Percentiles rank a stretch among this genome's conserved stretches.
These are phyloP conservation scores for Zoysia matrella DNA, from an alignment of 202 grass and related monocot genomes.

Conservation along the genomic window DNA sequence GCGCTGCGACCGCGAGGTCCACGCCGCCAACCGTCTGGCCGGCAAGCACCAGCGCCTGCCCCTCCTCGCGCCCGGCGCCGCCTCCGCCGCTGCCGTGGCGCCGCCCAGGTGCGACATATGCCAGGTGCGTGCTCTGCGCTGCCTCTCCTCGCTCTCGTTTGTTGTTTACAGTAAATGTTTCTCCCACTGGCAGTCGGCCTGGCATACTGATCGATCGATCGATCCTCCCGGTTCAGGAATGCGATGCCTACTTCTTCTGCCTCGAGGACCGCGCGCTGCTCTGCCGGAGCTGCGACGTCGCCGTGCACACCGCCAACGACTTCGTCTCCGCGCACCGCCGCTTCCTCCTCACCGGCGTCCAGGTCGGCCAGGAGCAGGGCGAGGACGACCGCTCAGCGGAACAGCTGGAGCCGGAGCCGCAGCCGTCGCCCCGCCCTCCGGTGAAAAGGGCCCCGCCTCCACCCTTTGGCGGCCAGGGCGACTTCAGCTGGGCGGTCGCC, in stretches of 20 bases:
- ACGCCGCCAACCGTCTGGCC: slow-evolving; percentile 49
- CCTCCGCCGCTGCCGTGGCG: slow-evolving; percentile 16
- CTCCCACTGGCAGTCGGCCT: too few species aligned
- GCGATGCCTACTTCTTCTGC: slow-evolving; percentile 64
- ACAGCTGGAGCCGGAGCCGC: not conserved
- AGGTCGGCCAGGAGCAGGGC: slow-evolving; percentile 66
- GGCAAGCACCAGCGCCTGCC: slow-evolving; percentile 63
- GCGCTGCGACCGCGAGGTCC: slow-evolving; percentile 69
- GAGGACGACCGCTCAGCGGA: slow-evolving; percentile 36
- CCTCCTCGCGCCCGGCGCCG: slow-evolving; percentile 41
- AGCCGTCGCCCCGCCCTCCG: slow-evolving; percentile 30
- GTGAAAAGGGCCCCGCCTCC: slow-evolving; percentile 19
- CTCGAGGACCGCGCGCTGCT: too few species aligned
- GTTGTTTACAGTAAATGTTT: too few species aligned
- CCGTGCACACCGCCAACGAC: not conserved
- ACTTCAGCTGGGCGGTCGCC: slow-evolving; percentile 39
- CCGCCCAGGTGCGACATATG: slow-evolving; percentile 89
- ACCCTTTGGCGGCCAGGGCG: slow-evolving; percentile 5
- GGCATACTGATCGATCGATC: not conserved
- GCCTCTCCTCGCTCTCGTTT: not conserved
- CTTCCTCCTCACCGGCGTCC: slow-evolving; percentile 84
- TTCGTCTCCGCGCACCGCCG: slow-evolving; percentile 73
- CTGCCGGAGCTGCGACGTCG: too few species aligned
- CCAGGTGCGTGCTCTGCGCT: slow-evolving; percentile 52
- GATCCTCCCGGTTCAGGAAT: slow-evolving; percentile 56